Percentiles rank a stretch among this genome's conserved stretches.
Conservation (phyloP, 371 early-diverging fungal species). For the Funneliformis caledonium region DNA sequence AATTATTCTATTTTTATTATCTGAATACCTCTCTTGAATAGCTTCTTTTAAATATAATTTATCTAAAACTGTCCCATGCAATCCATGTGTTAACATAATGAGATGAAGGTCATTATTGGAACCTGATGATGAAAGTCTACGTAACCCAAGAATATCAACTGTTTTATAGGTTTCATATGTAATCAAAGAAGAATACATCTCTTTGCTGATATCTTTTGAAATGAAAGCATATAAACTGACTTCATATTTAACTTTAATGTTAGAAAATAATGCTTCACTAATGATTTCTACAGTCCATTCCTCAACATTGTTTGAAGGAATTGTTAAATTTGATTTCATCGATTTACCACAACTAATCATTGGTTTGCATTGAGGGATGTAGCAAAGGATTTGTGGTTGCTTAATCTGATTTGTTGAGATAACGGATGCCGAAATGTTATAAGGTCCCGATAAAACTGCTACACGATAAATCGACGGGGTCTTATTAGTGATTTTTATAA, state of each 20-base stretch:
- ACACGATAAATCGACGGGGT: not conserved
- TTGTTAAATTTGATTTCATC: not conserved
- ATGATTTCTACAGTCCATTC: slow-evolving; percentile 33
- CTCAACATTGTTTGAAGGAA: slow-evolving; percentile 2
- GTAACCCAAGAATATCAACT: slow-evolving; percentile 20
- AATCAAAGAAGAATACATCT: slow-evolving; percentile 14
- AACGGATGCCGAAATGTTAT: slow-evolving; percentile 27
- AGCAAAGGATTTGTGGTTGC: not conserved
- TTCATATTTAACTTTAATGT: slow-evolving; percentile 20
- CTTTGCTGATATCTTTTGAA: not conserved
- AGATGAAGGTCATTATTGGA: slow-evolving; percentile 42
- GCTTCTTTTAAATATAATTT: slow-evolving; percentile 50
- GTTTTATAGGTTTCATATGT: slow-evolving; percentile 1
- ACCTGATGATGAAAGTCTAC: not conserved
- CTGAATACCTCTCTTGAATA: slow-evolving; percentile 44
- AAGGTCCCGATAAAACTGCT: slow-evolving; percentile 10
- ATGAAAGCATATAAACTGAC: not conserved
- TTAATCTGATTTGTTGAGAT: not conserved
- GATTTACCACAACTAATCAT: slow-evolving; percentile 2
- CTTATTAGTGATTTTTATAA: slow-evolving; percentile 15
- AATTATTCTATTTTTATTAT: slow-evolving; percentile 43
- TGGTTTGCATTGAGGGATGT: not conserved
- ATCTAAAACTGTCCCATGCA: slow-evolving; percentile 49
- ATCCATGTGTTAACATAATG: slow-evolving; percentile 50
- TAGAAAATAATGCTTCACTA: slow-evolving; percentile 13